Evolutionary conservation across 1,284 basidiomycete genomes (phyloP).

Genomic region (Chondrostereum purpureum): DNA sequence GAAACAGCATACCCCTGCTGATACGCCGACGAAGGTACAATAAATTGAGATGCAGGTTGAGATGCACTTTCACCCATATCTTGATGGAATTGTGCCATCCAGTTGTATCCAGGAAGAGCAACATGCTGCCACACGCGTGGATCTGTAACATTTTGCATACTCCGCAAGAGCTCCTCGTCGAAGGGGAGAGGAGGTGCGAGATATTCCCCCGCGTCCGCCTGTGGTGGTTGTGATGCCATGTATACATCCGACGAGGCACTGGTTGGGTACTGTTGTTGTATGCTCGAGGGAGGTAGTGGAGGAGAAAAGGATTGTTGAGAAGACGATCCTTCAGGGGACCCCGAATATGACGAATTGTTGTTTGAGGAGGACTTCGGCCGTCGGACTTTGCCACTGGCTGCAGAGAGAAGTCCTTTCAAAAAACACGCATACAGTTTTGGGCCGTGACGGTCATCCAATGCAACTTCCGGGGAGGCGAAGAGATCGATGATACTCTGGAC

Average conservation of each 20-base stretch:
- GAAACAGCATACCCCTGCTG: too few species aligned
- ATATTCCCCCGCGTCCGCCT: slow-evolving; percentile 28
- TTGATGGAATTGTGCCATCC: slow-evolving; percentile 7
- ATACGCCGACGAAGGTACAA: too few species aligned
- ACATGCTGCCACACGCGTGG: not conserved
- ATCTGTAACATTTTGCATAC: slow-evolving; percentile 28
- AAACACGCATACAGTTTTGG: slow-evolving; percentile 72
- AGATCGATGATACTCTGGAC: slow-evolving; percentile 64
- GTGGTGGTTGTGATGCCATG: too few species aligned
- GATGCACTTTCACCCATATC: too few species aligned
- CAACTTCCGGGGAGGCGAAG: slow-evolving; percentile 57
- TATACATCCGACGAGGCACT: slow-evolving; percentile 23
- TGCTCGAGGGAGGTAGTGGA: too few species aligned
- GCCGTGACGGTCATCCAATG: slow-evolving; percentile 69
- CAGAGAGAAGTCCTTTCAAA: slow-evolving; percentile 59
- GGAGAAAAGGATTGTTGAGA: slow-evolving; percentile 32
- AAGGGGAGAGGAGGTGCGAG: slow-evolving; percentile 50
- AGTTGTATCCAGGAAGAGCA: not conserved
- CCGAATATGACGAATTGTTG: slow-evolving; percentile 16
- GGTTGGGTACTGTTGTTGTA: slow-evolving; percentile 35
- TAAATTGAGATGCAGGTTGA: too few species aligned
- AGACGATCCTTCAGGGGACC: slow-evolving; percentile 28
- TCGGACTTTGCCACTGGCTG: slow-evolving; percentile 25
- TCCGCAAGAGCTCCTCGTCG: slow-evolving; percentile 53
- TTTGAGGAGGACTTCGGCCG: slow-evolving; percentile 15